phyloP scores from a whole-genome alignment of 331 rosid species.

The Cydonia oblonga region DNA sequence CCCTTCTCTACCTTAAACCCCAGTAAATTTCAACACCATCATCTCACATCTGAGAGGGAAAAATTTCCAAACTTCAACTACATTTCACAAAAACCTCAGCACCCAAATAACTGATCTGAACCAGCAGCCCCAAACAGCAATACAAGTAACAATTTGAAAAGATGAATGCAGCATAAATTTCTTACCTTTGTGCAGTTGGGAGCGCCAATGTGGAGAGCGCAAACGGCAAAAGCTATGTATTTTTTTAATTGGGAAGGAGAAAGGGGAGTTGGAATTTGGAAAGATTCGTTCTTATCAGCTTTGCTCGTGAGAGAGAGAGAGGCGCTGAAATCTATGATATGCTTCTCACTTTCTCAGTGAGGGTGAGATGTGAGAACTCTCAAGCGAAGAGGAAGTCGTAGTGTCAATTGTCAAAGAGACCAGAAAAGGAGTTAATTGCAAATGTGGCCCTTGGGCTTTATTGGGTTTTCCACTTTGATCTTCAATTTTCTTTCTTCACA shows the following conservation, averaged over 20 bases:
- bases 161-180: neutral
- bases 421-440: neutral
- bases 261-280: neutral
- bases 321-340: neutral
- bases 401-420: neutral
- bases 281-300: neutral
- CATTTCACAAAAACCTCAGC: neutral
- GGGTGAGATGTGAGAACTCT: neutral
- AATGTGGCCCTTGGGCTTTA: neutral
- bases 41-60: too few relatives aligned
- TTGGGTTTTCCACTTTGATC: neutral
- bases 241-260: neutral
- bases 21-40: too few relatives aligned
- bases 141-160: neutral
- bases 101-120: neutral
- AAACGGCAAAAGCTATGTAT: neutral
- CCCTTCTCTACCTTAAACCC: too few relatives aligned
- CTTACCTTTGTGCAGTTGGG: conserved; percentile 8
- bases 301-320: neutral
- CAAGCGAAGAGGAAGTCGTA: neutral
- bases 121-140: neutral
- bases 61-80: neutral
- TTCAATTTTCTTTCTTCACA: neutral
- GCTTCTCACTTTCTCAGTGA: neutral
- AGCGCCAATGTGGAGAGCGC: conserved; percentile 14